Percentiles rank a stretch among this genome's conserved stretches.
Conservation (phyloP, 2,329 filamentous ascomycete species). For the Colletotrichum endophyticum region DNA sequence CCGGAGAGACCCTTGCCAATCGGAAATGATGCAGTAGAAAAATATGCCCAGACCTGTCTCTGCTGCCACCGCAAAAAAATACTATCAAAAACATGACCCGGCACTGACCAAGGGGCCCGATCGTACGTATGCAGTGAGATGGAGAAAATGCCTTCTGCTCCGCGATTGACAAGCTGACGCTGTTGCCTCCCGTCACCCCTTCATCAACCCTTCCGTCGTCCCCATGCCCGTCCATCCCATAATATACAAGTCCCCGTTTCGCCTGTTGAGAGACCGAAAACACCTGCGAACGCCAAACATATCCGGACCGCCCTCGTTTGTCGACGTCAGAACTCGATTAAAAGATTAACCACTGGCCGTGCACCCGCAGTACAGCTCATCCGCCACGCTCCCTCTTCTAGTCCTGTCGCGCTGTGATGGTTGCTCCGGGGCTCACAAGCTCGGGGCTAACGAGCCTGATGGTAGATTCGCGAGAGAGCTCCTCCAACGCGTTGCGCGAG, state of each 20-base stretch:
- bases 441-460: slow-evolving; percentile 22
- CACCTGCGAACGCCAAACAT: slow-evolving; percentile 15
- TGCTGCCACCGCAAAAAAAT: neutral
- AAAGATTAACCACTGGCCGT: neutral
- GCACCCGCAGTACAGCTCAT: neutral
- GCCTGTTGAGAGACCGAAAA: slow-evolving; percentile 21
- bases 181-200: neutral
- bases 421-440: slow-evolving; percentile 4
- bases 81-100: neutral
- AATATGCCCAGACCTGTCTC: neutral
- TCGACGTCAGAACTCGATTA: slow-evolving; percentile 10
- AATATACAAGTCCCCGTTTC: slow-evolving; percentile 20
- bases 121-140: slow-evolving; percentile 7
- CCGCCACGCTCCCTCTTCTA: neutral
- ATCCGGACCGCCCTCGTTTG: slow-evolving; percentile 18
- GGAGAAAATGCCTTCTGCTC: neutral
- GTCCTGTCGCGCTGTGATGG: slow-evolving; percentile 17
- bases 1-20: neutral
- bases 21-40: neutral
- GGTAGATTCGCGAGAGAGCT: slow-evolving; percentile 13
- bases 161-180: neutral
- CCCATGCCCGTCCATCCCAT: neutral
- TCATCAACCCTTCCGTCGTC: neutral
- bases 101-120: neutral
- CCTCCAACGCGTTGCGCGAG: slow-evolving; percentile 20